A percentile compares a stretch with the other conserved stretches of the same genome.
These are phyloP conservation scores for Penicillium griseofulvum DNA, from an alignment of 2,329 filamentous ascomycete species.

Conservation along the genomic window DNA sequence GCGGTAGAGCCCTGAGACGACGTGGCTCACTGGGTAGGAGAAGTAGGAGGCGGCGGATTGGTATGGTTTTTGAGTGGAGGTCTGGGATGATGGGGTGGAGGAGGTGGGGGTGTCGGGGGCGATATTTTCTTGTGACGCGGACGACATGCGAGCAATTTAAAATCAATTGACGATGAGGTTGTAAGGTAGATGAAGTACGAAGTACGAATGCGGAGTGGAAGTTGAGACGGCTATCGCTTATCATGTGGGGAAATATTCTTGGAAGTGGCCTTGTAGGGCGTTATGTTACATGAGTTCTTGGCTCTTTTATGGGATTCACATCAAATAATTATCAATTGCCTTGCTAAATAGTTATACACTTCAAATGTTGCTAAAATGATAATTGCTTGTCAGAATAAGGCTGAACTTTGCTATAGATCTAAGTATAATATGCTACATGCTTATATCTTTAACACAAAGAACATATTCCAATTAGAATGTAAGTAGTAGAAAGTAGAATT, in stretches of 20 bases:
- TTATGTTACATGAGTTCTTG: background rate
- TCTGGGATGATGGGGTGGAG: slow-evolving; percentile 25
- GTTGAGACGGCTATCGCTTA: slow-evolving; percentile 20
- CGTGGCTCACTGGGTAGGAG: slow-evolving; percentile 52
- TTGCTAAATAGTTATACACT: background rate
- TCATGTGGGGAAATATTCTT: slow-evolving; percentile 11
- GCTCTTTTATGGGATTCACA: background rate
- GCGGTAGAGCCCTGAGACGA: slow-evolving; percentile 64
- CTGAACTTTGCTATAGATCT: background rate
- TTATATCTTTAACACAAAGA: background rate
- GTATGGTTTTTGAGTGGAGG: slow-evolving; percentile 23
- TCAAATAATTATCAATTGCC: background rate
- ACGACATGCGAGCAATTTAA: slow-evolving; percentile 25
- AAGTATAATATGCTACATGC: background rate
- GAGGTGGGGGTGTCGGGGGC: slow-evolving; percentile 17
- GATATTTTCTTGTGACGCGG: slow-evolving; percentile 17
- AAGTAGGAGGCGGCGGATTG: slow-evolving; percentile 48
- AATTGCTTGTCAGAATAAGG: background rate
- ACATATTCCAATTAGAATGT: background rate
- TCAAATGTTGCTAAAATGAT: background rate
- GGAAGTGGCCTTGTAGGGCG: background rate
- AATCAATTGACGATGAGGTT: slow-evolving; percentile 5
- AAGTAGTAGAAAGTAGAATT: too few species aligned
- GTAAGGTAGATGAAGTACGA: background rate
- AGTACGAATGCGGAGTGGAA: slow-evolving; percentile 2